These are phyloP conservation scores for Pleurotus salmoneostramineus DNA, from an alignment of 768 basidiomycete species.

Conservation along the genomic window DNA sequence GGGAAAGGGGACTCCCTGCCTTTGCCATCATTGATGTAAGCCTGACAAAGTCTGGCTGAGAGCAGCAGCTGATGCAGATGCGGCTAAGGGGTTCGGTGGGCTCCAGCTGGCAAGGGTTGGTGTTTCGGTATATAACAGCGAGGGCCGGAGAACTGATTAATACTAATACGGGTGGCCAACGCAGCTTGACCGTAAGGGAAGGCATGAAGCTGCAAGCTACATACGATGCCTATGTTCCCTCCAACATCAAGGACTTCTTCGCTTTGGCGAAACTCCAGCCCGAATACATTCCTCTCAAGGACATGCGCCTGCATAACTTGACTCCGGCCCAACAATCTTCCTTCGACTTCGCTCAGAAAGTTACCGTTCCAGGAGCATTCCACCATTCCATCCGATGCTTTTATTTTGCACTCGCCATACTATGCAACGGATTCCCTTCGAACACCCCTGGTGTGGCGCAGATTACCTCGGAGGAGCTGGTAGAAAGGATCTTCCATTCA, in stretches of 20 bases:
- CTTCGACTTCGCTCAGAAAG: slow-evolving; percentile 11
- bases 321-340: slow-evolving; percentile 9
- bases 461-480: slow-evolving; percentile 11
- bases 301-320: slow-evolving; percentile 4
- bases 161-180: too few species aligned
- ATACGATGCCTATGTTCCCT: slow-evolving; percentile 14
- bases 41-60: too few species aligned
- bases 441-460: slow-evolving; percentile 13
- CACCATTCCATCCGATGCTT: slow-evolving; percentile 14
- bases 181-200: too few species aligned
- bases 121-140: too few species aligned
- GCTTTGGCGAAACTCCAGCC: slow-evolving; percentile 10
- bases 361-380: slow-evolving; percentile 10
- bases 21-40: slow-evolving; percentile 1
- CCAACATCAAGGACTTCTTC: slow-evolving; percentile 9
- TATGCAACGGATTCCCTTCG: slow-evolving; percentile 14
- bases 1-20: not conserved
- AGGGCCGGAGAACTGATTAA: too few species aligned
- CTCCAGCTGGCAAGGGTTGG: too few species aligned
- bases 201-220: slow-evolving; percentile 9
- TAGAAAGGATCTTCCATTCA: slow-evolving; percentile 10
- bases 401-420: slow-evolving; percentile 14
- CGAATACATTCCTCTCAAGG: slow-evolving; percentile 9
- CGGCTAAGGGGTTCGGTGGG: too few species aligned
- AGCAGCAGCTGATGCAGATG: too few species aligned